A percentile compares a stretch with the other conserved stretches of the same genome.
Conservation (phyloP, 2,329 filamentous ascomycete species). For the Colletotrichum tropicale region DNA sequence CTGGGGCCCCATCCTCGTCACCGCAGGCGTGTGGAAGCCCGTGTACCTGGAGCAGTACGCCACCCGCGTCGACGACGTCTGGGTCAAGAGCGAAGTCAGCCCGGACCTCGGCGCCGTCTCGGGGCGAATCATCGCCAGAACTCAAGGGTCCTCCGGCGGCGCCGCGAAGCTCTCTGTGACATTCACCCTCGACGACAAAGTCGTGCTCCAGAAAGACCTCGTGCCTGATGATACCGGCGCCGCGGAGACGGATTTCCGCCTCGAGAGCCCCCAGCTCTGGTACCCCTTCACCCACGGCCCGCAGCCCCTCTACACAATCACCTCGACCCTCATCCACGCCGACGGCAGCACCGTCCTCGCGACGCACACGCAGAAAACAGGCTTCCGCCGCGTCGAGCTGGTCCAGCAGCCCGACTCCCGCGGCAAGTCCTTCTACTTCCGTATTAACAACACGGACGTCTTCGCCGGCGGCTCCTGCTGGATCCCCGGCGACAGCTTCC, state of each 20-base stretch:
- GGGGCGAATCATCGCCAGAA: slow-evolving; percentile 39
- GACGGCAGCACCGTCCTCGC: neutral
- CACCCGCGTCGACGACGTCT: slow-evolving; percentile 63
- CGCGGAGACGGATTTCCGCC: neutral
- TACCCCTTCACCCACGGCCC: slow-evolving; percentile 19
- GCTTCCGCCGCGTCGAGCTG: slow-evolving; percentile 21
- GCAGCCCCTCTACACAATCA: slow-evolving; percentile 16
- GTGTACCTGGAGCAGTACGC: slow-evolving; percentile 69
- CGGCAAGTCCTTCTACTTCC: slow-evolving; percentile 25
- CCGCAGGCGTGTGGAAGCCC: slow-evolving; percentile 69
- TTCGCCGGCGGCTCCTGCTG: slow-evolving; percentile 23
- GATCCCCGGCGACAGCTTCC: slow-evolving; percentile 24
- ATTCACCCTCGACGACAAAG: slow-evolving; percentile 23
- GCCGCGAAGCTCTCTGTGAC: slow-evolving; percentile 27
- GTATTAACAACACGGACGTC: slow-evolving; percentile 22
- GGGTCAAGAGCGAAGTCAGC: slow-evolving; percentile 40
- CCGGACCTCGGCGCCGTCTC: slow-evolving; percentile 40
- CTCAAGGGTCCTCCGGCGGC: slow-evolving; percentile 31
- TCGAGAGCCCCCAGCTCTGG: slow-evolving; percentile 18
- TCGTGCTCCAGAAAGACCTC: slow-evolving; percentile 18
- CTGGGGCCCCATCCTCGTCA: slow-evolving; percentile 69
- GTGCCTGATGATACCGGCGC: neutral
- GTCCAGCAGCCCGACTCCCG: slow-evolving; percentile 19
- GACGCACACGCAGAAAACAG: slow-evolving; percentile 9
- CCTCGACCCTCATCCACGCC: neutral